phyloP scores from a whole-genome alignment of 805 yeast genomes.

The Kodamaea hsintzibuensis region DNA sequence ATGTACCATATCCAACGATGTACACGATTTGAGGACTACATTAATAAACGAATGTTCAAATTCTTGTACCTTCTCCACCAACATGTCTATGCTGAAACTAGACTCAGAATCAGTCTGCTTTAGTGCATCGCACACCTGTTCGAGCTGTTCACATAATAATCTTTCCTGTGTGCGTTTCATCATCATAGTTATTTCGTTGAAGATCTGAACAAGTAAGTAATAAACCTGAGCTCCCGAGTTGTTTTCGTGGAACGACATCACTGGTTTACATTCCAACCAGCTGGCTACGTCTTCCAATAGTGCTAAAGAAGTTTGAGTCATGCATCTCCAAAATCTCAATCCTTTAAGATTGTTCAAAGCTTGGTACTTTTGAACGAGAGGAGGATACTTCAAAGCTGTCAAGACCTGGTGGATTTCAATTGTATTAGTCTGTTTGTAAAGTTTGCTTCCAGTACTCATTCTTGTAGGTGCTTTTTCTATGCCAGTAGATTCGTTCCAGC shows the following conservation, averaged over 20 bases:
- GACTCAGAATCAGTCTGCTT: background rate
- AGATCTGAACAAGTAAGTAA: background rate
- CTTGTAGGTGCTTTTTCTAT: background rate
- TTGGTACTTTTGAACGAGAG: background rate
- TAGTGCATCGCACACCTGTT: background rate
- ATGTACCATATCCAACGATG: background rate
- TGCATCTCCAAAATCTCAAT: background rate
- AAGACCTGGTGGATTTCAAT: background rate
- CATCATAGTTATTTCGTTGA: background rate
- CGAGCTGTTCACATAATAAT: background rate
- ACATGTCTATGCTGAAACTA: background rate
- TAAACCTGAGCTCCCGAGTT: background rate
- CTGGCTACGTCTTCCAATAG: background rate
- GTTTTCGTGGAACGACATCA: background rate
- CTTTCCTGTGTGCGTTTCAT: background rate
- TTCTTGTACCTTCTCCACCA: conserved; percentile 27
- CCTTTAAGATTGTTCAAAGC: background rate
- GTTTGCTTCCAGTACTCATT: background rate
- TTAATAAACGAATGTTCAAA: background rate
- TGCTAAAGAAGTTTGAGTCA: background rate
- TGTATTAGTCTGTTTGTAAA: too few relatives aligned
- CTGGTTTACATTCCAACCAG: background rate
- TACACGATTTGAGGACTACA: background rate
- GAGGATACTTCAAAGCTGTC: background rate
- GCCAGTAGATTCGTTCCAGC: background rate